Conservation (phyloP, 192 early-diverging fungal species). For the Podila epicladia region DNA sequence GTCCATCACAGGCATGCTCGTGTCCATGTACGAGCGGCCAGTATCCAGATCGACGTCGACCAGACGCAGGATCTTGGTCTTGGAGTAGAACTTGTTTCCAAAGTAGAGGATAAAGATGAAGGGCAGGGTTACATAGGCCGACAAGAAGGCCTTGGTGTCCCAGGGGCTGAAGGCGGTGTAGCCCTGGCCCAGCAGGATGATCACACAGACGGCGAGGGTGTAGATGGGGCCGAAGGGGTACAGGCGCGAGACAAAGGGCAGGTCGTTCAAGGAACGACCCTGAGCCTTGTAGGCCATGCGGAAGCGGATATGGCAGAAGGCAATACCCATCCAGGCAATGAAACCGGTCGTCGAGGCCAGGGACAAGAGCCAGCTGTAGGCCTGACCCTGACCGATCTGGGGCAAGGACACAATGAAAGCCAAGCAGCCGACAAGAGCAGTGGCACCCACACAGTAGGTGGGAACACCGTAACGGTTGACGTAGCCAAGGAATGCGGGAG, state of each 20-base stretch:
- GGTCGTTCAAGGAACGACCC: constrained; percentile 60
- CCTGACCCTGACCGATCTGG: constrained; percentile 67
- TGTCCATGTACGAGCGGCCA: constrained; percentile 39
- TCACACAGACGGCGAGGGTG: constrained; percentile 63
- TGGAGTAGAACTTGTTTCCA: constrained; percentile 68
- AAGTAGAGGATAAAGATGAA: constrained; percentile 69
- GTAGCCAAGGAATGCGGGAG: constrained; percentile 66
- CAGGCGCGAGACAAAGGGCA: constrained; percentile 73
- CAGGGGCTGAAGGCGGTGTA: constrained; percentile 66
- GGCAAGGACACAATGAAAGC: constrained; percentile 63
- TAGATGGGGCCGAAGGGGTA: constrained; percentile 66
- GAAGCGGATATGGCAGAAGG: constrained; percentile 81
- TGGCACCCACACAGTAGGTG: constrained; percentile 63
- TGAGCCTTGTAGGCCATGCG: constrained; percentile 78
- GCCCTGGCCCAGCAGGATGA: constrained; percentile 70
- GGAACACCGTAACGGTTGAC: constrained; percentile 72
- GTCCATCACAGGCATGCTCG: constrained; percentile 22
- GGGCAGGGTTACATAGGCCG: constrained; percentile 66
- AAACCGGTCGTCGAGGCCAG: constrained; percentile 77
- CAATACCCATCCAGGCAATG: constrained; percentile 84
- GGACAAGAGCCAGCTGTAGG: constrained; percentile 71
- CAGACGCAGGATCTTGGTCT: constrained; percentile 65
- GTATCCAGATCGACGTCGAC: constrained; percentile 64
- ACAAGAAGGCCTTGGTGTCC: constrained; percentile 60
- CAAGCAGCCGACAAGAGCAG: constrained; percentile 68